Base-by-base conservation (phyloP, 2,329 filamentous ascomycete species). In the Colletotrichum sp. region DNA sequence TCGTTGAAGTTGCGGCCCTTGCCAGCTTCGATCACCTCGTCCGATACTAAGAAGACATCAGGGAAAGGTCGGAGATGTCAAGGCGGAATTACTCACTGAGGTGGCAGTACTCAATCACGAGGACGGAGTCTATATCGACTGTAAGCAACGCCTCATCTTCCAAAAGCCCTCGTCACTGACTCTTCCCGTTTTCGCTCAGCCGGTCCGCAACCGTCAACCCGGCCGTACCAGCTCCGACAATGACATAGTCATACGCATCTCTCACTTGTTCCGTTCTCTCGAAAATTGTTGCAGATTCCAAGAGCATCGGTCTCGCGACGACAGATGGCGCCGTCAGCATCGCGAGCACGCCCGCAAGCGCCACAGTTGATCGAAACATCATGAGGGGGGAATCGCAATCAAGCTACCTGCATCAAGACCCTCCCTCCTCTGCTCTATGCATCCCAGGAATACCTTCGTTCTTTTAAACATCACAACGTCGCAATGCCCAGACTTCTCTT, bases 161-260 rank as follows among this genome's bases (percentile, higher is more conserved):
- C 9, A 24, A 4, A 2, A 8, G 3, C 12, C 28, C 26, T 10
- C 3, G 6, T 34, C 26, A 81, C 21, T 72, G 80, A 77, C 85
- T 79, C 43, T 81, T 71, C 16, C 83, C 79, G 63, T 67, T 21
- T 6, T 57, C 70, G 1, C 70, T 86, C 58, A 88, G 78, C 1
- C 85, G 79, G 32, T 84, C 81, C 26, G 84, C 83, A 16, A 88
- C 79, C 3, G 83, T 82, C 21, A 88, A 78, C 26, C 87, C 87
- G 18, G 86, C 84, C 10, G 85, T 86, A 3, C 87, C 87, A 12
- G 84, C 87, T n/a, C 86, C 86, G 34, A 86, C 80, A 60, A 87
- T 80, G 30, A 87, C 79, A 71, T 83, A 83, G 76, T 81, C 79
- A 57, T 79, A 80, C 4, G 60, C 68, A 10, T 74, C 68, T 9